Base-by-base conservation (phyloP, 495 filamentous ascomycete species). In the Lasiosphaeriaceae sp. region DNA sequence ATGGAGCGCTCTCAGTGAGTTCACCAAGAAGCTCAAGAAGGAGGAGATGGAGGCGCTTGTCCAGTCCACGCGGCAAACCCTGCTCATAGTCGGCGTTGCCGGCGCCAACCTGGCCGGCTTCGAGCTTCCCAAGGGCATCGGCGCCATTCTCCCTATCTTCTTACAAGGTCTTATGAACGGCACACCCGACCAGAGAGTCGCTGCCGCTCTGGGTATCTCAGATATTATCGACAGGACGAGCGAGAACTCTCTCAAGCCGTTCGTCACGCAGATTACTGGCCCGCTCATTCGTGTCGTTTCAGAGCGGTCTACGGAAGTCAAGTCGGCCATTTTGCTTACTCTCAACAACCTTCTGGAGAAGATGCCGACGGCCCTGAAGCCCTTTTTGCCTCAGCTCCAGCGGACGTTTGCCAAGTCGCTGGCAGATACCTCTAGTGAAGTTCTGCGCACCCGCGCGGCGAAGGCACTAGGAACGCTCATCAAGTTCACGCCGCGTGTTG, bases 31-130 rank as follows among this genome's bases (percentile, higher is more conserved):
- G 64, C 80, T 98, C 58, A 89, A 88, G 68, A 98, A 98, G 69
- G 94, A 98, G 71, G 94, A 97, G 72, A 97, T 98, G 94, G 94
- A 98, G 67, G 82, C 88, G 0, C 75, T 98, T n/a, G 91, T 93
- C 9, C 76, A 83, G 58, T 92, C 93, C 5, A 95, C 93, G 1
- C 84, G 92, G 35, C 87, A 92, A 65, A 82, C 89, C 1, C 75
- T 98, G 47, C 82, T 88, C 52, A 90, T 92, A 59, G 90, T 97
- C 29, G 94, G 94, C 47, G 88, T 96, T 16, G 74, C 92, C 46
- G 95, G 95, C 5, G 81, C 85, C 21, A 85, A 93, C 65, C 79
- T 98, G 17, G 82, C 91, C 11, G 94, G 94, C 23, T 98, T 98
- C 77, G 83, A 86, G 53, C 76, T 98, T 51, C 94, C 94, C 6